phyloP scores from a whole-genome alignment of 306 rosid species.

The Pyrus communis region DNA sequence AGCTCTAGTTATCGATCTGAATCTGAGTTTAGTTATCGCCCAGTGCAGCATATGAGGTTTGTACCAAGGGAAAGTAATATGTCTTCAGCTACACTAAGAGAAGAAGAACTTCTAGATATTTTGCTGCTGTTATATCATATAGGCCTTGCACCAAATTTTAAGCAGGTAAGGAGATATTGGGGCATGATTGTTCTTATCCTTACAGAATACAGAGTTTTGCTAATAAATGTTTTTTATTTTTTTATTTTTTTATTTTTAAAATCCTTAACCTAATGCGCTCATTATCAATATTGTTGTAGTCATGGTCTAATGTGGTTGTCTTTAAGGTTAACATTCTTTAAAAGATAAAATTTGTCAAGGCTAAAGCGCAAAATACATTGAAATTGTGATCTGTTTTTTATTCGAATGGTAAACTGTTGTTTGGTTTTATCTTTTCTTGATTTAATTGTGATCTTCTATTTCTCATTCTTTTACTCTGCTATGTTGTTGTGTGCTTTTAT shows the following conservation, averaged over 20 bases:
- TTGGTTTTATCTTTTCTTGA: not conserved
- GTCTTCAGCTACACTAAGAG: slow-evolving; percentile 58
- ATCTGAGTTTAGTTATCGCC: slow-evolving; percentile 57
- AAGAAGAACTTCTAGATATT: slow-evolving; percentile 86
- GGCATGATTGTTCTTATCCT: not conserved
- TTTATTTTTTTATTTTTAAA: not conserved
- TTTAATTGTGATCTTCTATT: not conserved
- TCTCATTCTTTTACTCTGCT: not conserved
- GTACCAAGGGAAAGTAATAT: slow-evolving; percentile 62
- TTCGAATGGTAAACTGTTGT: not conserved
- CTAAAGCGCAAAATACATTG: not conserved
- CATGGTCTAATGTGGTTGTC: not conserved
- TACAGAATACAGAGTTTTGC: not conserved
- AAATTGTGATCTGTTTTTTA: not conserved
- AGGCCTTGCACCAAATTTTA: slow-evolving; percentile 87
- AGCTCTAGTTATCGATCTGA: slow-evolving; percentile 83
- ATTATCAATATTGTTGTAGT: not conserved
- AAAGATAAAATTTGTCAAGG: not conserved
- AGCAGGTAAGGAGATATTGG: slow-evolving; percentile 55
- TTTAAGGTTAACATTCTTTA: not conserved
- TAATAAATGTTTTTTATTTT: not conserved
- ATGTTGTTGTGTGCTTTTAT: not conserved
- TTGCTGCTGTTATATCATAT: slow-evolving; percentile 78
- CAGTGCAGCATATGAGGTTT: slow-evolving; percentile 46
- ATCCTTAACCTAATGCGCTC: not conserved